Base-by-base conservation (phyloP, 2,329 filamentous ascomycete species). In the Paraconiothyrium brasiliense region DNA sequence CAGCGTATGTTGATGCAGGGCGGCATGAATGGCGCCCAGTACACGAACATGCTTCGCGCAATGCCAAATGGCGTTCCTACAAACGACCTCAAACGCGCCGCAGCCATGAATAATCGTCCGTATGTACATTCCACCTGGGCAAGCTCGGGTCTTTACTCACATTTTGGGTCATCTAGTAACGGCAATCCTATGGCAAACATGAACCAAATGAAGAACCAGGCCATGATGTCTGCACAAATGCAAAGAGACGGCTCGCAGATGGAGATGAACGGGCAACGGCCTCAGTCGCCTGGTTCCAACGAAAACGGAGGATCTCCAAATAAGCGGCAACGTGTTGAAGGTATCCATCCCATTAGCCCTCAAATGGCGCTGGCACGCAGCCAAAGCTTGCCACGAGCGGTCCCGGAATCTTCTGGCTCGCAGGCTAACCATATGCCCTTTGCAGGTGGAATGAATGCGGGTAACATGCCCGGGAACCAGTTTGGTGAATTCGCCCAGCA, bases 231-330 rank as follows among this genome's bases (percentile, higher is more conserved):
- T 47, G 74, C 89, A 60, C 89, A 92, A 76, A 96, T 97, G 92
- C 92, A 94, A 77, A 87, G 93, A 62, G 93, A 97, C 72, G 91
- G 92, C 57, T 94, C 92, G 16, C 89, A 90, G 65, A 93, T 95
- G 87, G 93, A 97, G 71, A 90, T 91, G 78, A 92, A 90, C 79
- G 91, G 91, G 68, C 81, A 80, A 66, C 88, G 93, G 62, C 90
- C 93, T 32, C 89, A 90, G 60, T 97, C 94, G 37, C 94, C 94
- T 8, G 89, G 89, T 54, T 90, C 90, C 41, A 90, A 89, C 58
- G 94, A 97, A 57, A 95, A 95, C 73, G 93, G 92, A 30, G 93
- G 93, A 4, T 98, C 94, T 35, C 94, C 94, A 1, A 94, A 92
- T 65, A 98, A 98, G 83, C 88, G 94, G 73, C 92, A 90, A 60